These are phyloP conservation scores for Crithidia fasciculata DNA, from an alignment of 208 protist species.

Conservation along the genomic window DNA sequence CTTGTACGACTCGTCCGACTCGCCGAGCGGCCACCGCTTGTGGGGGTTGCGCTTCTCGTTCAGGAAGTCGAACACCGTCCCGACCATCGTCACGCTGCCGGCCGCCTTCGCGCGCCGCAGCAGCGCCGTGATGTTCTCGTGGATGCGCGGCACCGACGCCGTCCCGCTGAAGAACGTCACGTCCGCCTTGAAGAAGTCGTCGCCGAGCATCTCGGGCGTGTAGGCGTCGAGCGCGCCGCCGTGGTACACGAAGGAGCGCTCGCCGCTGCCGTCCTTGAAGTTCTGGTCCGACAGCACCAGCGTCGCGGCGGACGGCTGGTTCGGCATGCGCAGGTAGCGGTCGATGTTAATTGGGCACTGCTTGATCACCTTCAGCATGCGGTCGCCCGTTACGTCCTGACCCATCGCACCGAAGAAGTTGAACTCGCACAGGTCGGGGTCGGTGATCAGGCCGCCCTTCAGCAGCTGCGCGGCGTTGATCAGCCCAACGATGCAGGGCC, in stretches of 20 bases:
- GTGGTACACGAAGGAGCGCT: constrained; percentile 41
- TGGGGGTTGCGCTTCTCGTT: constrained; percentile 30
- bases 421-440: constrained; percentile 28
- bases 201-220: constrained; percentile 27
- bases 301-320: constrained; percentile 27
- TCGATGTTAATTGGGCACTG: constrained; percentile 24
- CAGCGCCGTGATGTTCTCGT: constrained; percentile 33
- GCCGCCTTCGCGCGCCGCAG: constrained; percentile 32
- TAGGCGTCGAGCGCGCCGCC: constrained; percentile 25
- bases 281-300: constrained; percentile 40
- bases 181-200: constrained; percentile 44
- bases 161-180: constrained; percentile 41
- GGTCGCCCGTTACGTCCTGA: constrained; percentile 29
- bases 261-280: constrained; percentile 37
- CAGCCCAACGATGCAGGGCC: constrained; percentile 37
- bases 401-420: constrained; percentile 40
- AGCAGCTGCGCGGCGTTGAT: constrained; percentile 46
- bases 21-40: constrained; percentile 39
- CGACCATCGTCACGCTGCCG: constrained; percentile 33
- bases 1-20: constrained; percentile 37
- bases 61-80: constrained; percentile 34
- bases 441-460: constrained; percentile 14
- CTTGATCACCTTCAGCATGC: constrained; percentile 28
- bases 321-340: constrained; percentile 14
- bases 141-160: constrained; percentile 31